Percentiles rank a stretch among this genome's conserved stretches.
These are phyloP conservation scores for Barbatosphaeria neglecta DNA, from an alignment of 495 filamentous ascomycete species.

Conservation along the genomic window DNA sequence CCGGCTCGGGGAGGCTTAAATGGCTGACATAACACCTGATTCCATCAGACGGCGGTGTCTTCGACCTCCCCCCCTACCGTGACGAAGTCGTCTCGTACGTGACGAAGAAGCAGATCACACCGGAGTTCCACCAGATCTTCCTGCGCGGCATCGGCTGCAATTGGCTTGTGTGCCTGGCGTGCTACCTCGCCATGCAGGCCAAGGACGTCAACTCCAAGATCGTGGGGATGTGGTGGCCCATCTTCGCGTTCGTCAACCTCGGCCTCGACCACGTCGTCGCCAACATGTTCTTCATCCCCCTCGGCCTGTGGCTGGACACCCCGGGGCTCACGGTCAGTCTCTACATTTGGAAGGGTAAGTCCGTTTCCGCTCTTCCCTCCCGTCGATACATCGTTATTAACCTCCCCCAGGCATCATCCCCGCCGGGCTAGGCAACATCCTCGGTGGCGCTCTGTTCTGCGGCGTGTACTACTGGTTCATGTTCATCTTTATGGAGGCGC, in stretches of 20 bases:
- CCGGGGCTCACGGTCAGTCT: slow-evolving; percentile 38
- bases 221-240: slow-evolving; percentile 52
- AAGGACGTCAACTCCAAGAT: slow-evolving; percentile 46
- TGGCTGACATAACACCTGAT: not conserved
- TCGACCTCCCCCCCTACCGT: slow-evolving; percentile 39
- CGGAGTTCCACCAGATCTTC: slow-evolving; percentile 48
- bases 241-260: slow-evolving; percentile 47
- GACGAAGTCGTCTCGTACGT: slow-evolving; percentile 39
- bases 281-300: slow-evolving; percentile 54
- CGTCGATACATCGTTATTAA: not conserved
- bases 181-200: slow-evolving; percentile 45
- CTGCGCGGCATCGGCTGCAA: slow-evolving; percentile 51
- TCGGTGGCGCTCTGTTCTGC: slow-evolving; percentile 43
- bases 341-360: slow-evolving; percentile 51
- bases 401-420: slow-evolving; percentile 38
- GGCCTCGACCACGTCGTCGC: slow-evolving; percentile 53
- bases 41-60: slow-evolving; percentile 40
- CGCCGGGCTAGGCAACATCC: slow-evolving; percentile 42
- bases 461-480: slow-evolving; percentile 42
- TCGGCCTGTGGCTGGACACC: slow-evolving; percentile 41
- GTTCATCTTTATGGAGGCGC: slow-evolving; percentile 21
- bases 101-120: slow-evolving; percentile 42
- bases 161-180: slow-evolving; percentile 52
- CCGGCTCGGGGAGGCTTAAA: no score
- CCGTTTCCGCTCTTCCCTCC: not conserved